These are phyloP conservation scores for Whalleya microplaca DNA, from an alignment of 2,329 filamentous ascomycete genomes.

Conservation along the genomic window DNA sequence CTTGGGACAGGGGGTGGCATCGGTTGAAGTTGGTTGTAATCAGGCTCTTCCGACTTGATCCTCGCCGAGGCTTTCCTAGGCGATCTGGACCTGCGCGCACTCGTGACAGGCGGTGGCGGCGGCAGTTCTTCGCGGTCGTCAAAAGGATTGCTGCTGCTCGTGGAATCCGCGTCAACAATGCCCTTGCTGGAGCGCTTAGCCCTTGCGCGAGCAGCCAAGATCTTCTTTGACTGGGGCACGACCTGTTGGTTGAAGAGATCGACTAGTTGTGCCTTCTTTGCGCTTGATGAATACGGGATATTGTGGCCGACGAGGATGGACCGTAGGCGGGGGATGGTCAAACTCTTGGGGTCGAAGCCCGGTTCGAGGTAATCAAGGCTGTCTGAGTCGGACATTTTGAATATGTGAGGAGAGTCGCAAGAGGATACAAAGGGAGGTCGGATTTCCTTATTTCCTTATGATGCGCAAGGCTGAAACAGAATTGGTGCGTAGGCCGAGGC, in stretches of 20 bases:
- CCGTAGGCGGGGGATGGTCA: slow-evolving; percentile 87
- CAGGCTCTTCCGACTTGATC: slow-evolving; percentile 57
- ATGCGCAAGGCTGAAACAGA: neutral
- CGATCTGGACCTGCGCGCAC: slow-evolving; percentile 56
- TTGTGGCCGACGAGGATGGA: slow-evolving; percentile 91
- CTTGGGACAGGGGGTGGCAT: slow-evolving; percentile 46
- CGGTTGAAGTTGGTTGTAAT: slow-evolving; percentile 39
- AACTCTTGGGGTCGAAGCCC: slow-evolving; percentile 79
- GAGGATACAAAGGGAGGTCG: neutral
- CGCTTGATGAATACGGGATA: slow-evolving; percentile 80
- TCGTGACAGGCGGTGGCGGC: slow-evolving; percentile 53
- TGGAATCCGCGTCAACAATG: slow-evolving; percentile 72
- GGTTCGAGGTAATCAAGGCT: slow-evolving; percentile 79
- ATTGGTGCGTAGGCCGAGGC: neutral
- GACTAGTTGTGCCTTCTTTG: slow-evolving; percentile 89
- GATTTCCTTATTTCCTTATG: too few relatives aligned
- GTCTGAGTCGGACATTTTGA: slow-evolving; percentile 67
- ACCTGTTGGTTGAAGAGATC: slow-evolving; percentile 82
- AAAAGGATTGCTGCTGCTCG: slow-evolving; percentile 64
- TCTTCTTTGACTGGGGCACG: slow-evolving; percentile 74
- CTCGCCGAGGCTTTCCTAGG: slow-evolving; percentile 58
- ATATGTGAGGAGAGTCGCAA: neutral
- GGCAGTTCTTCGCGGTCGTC: slow-evolving; percentile 62
- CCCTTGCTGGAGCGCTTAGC: slow-evolving; percentile 87
- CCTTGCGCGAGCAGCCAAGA: slow-evolving; percentile 73